Conservation (phyloP, 306 rosid genomes). For the Trichosanthes cucumerina region DNA sequence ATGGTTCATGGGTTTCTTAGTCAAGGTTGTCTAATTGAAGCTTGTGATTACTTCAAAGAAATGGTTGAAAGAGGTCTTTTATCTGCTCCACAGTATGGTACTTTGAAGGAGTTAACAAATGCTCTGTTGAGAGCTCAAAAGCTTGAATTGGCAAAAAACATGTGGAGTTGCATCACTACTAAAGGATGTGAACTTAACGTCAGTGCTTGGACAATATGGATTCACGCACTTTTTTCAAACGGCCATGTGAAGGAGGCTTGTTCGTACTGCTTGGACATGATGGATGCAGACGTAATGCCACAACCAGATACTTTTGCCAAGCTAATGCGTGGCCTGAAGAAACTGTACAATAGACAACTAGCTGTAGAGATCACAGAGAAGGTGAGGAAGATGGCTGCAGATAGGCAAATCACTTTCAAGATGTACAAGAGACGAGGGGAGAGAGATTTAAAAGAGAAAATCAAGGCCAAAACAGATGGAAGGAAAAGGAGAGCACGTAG, state of each 20-base stretch:
- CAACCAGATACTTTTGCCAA: slow-evolving; percentile 79
- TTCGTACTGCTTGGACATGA: slow-evolving; percentile 69
- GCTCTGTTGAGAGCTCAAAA: slow-evolving; percentile 53
- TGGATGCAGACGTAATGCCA: slow-evolving; percentile 68
- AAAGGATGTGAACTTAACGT: slow-evolving; percentile 55
- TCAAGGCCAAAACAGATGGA: slow-evolving; percentile 53
- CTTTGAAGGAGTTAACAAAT: slow-evolving; percentile 59
- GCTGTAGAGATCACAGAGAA: slow-evolving; percentile 84
- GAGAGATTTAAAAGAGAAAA: slow-evolving; percentile 65
- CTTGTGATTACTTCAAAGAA: slow-evolving; percentile 71
- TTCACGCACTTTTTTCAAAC: slow-evolving; percentile 67
- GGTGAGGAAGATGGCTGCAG: slow-evolving; percentile 88
- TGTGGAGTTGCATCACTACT: slow-evolving; percentile 51
- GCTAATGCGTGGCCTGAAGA: slow-evolving; percentile 64
- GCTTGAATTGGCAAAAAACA: slow-evolving; percentile 80
- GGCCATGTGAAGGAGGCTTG: slow-evolving; percentile 88
- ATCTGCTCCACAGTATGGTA: slow-evolving; percentile 61
- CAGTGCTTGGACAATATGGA: slow-evolving; percentile 82
- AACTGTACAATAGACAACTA: slow-evolving; percentile 53
- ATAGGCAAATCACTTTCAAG: slow-evolving; percentile 62
- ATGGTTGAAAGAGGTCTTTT: slow-evolving; percentile 69
- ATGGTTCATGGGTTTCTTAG: slow-evolving; percentile 74
- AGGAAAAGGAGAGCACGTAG: slow-evolving; percentile 61
- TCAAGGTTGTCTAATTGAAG: slow-evolving; percentile 59
- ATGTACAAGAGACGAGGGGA: slow-evolving; percentile 79